Percentiles rank a stretch among this genome's conserved stretches.
phyloP scores from a whole-genome alignment of 2,329 filamentous ascomycete species.

The Diaporthe vaccinii region DNA sequence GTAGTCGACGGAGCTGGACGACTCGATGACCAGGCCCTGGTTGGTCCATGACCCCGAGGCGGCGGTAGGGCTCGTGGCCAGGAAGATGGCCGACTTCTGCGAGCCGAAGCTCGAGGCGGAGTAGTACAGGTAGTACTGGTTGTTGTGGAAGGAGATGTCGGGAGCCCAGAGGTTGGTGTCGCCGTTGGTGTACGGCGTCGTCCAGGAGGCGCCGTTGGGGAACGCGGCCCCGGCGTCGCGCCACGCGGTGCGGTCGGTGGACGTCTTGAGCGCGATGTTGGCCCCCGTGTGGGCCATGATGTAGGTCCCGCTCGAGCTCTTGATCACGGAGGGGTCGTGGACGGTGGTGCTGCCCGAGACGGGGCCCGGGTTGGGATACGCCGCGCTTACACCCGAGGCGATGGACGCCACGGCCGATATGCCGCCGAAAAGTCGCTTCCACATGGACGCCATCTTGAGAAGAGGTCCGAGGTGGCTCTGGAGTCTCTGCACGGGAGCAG shows the following conservation, averaged over 20 bases:
- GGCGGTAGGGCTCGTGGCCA: constrained; percentile 4
- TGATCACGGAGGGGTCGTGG: background rate
- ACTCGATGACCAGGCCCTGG: constrained; percentile 14
- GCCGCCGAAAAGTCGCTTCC: background rate
- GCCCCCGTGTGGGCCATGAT: constrained; percentile 15
- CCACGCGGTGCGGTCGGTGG: constrained; percentile 1
- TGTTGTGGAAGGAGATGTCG: constrained; percentile 15
- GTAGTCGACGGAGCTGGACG: background rate
- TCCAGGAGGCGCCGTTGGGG: constrained; percentile 17
- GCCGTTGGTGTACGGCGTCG: background rate
- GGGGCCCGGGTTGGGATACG: constrained; percentile 13
- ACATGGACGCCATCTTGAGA: background rate
- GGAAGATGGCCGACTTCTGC: constrained; percentile 6
- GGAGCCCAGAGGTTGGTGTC: constrained; percentile 9
- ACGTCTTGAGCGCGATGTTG: constrained; percentile 8
- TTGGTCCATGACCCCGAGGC: constrained; percentile 18
- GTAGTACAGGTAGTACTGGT: constrained; percentile 5
- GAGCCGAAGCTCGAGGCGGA: background rate
- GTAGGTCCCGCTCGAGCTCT: background rate
- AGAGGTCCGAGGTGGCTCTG: background rate
- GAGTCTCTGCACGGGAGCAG: background rate
- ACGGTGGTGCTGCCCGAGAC: constrained; percentile 7
- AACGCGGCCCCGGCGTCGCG: constrained; percentile 10
- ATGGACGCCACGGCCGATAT: background rate
- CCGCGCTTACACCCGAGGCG: background rate